Conservation (phyloP, 2,329 filamentous ascomycete genomes). For the Lecanosticta acicola region DNA sequence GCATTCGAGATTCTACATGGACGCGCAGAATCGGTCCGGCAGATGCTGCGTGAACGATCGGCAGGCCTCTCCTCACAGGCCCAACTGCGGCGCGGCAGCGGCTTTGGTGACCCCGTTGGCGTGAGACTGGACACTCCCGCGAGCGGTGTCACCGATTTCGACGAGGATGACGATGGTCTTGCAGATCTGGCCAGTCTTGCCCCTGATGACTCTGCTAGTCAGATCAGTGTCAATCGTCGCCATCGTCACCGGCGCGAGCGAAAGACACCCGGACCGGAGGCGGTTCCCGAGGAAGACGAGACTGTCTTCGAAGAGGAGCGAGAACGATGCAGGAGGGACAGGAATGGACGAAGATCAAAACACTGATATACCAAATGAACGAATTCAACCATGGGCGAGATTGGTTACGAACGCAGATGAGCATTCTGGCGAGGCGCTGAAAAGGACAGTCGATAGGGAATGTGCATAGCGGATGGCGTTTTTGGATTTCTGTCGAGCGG, state of each 20-base stretch:
- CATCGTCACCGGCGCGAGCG: constrained; percentile 60
- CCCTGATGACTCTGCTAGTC: constrained; percentile 75
- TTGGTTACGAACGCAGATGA: neutral
- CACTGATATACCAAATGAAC: constrained; percentile 5
- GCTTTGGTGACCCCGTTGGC: constrained; percentile 34
- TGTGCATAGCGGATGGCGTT: constrained; percentile 11
- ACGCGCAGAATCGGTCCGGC: constrained; percentile 74
- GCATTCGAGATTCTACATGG: constrained; percentile 88
- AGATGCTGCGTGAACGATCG: constrained; percentile 71
- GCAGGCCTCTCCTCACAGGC: constrained; percentile 68
- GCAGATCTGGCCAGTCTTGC: constrained; percentile 51
- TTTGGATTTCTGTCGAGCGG: neutral
- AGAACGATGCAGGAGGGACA: constrained; percentile 2
- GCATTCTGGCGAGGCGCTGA: constrained; percentile 3
- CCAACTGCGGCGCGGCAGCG: constrained; percentile 53
- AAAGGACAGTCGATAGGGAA: neutral
- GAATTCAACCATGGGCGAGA: neutral
- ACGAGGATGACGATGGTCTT: constrained; percentile 31
- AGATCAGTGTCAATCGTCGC: constrained; percentile 66
- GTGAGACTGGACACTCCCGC: constrained; percentile 42
- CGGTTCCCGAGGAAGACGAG: constrained; percentile 64
- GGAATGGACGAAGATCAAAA: constrained; percentile 10
- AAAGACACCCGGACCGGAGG: constrained; percentile 61
- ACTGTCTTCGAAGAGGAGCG: constrained; percentile 33
- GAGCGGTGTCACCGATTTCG: constrained; percentile 30